Evolutionary conservation across 83 land plant genomes (phyloP), one percentile per base, ranked within the genome.

Genomic region (Picea abies): DNA sequence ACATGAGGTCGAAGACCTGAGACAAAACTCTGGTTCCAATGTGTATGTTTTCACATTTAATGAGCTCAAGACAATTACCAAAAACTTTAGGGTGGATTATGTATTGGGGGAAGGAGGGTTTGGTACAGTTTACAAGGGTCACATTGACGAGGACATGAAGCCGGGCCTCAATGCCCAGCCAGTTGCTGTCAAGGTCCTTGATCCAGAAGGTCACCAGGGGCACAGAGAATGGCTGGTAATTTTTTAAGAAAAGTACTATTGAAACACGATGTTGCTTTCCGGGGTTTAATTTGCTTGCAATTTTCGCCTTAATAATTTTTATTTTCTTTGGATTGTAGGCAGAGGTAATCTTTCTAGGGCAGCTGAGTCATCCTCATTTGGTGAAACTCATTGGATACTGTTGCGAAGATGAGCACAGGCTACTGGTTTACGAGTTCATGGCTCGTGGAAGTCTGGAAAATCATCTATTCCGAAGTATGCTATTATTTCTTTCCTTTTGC

Each of bases 361-460:
- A 95, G 81, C 91, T 95, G 3, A 85, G 93, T 76, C 98, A 95
- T 89, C 92, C 96, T 1, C 92, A 95, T 87, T 82, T 95, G 79
- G 98, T 95, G 11, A 95, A 93, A 84, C 81, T 95, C 65, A 94
- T 95, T 79, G 98, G 98, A 22, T 95, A 95, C 63, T 93, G 96
- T 56, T 92, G 93, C 76, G 98, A 95, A 84, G 98, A 93, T 80
- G 98, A 95, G 58, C 98, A 95, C 76, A 82, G 98, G 79, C 84
- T 95, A 29, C 93, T 95, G 71, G 98, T 95, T 1, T 95, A 95
- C 67, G 98, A 95, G 82, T 95, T 92, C 76, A 95, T 95, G 98
- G 90, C 91, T 78, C 84, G 96, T 5, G 98, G 98, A 25, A 95
- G 98, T 84, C 92, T 95, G 82, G 98, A 95, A 75, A 94, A 95